Base-by-base conservation (phyloP, 2,329 filamentous ascomycete species). In the Sporothrix pallida region DNA sequence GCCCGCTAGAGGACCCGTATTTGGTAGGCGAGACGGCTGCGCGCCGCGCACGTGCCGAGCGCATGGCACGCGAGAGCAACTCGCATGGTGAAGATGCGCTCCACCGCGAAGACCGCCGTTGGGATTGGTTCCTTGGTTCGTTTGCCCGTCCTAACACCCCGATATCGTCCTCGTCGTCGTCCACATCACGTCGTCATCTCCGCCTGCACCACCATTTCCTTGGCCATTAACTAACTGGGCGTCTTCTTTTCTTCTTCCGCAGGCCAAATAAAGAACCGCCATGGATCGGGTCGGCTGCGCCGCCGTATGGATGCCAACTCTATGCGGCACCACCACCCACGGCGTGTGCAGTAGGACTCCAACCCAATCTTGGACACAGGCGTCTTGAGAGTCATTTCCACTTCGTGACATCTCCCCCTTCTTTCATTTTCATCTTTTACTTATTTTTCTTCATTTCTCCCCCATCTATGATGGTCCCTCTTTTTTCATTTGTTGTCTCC, bases 11-110 rank as follows among this genome's bases (percentile, higher is more conserved):
- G 80, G 91, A 92, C 76, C 90, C 90, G 0, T 86, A 90, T 73
- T 82, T 92, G 10, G 91, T 92, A 1, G 91, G 91, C 48, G 90
- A 92, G 81, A 85, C 86, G 70, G 90, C 90, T 3, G 91, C 91
- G 1, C 83, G 84, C 10, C 81, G 84, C 75, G 89, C 89, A 8
- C 84, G 88, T 60, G 81, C 82, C n/a, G 87, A 88, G 78, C 84
- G 90, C 75, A 80, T 91, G 42, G 84, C 85, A n/a, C 82, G 86
- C 71, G 87, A 91, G 81, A 84, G 83, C 54, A 71, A 65, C 15
- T 9, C 6, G 8, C 60, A 74, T 2, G 84, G 84, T 0, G 86
- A 87, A 37, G 87, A 88, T 74, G 81, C 89, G 58, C 81, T 91
- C 72, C 80, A 87, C 60, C 82, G 84, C 46, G 88, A 91, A 81